These are phyloP conservation scores for Carex littledalei DNA, from an alignment of 176 grass and related monocot genomes.

Conservation along the genomic window DNA sequence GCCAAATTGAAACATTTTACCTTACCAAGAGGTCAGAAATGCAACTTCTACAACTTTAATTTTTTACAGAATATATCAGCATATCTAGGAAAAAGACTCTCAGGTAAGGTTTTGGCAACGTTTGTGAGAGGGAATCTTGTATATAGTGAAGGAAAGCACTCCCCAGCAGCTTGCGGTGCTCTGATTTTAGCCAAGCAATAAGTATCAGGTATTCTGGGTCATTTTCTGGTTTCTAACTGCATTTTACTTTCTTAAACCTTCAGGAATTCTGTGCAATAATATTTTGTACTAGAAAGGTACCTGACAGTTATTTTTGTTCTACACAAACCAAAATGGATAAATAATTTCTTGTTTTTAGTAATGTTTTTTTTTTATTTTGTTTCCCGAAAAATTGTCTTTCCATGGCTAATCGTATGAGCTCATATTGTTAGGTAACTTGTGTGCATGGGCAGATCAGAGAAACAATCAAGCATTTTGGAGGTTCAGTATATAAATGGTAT, in stretches of 20 bases:
- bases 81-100: slow-evolving; percentile 58
- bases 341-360: not conserved
- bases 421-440: not conserved
- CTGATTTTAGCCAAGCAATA: slow-evolving; percentile 58
- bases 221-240: not conserved
- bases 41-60: not conserved
- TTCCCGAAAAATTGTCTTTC: not conserved
- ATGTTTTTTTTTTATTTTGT: not conserved
- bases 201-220: not conserved
- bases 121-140: slow-evolving; percentile 93
- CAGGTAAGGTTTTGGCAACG: slow-evolving; percentile 65
- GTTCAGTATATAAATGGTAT: not conserved
- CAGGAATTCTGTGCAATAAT: not conserved
- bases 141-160: slow-evolving; percentile 61
- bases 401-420: not conserved
- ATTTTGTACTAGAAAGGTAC: not conserved
- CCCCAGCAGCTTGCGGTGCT: slow-evolving; percentile 58
- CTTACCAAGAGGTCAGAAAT: not conserved
- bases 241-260: not conserved
- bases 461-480: not conserved
- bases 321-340: not conserved
- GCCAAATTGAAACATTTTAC: not conserved
- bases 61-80: slow-evolving; percentile 57
- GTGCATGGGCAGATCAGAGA: not conserved
- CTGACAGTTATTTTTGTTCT: not conserved